phyloP scores from a whole-genome alignment of 805 yeast species.

The Lipomyces starkeyi region DNA sequence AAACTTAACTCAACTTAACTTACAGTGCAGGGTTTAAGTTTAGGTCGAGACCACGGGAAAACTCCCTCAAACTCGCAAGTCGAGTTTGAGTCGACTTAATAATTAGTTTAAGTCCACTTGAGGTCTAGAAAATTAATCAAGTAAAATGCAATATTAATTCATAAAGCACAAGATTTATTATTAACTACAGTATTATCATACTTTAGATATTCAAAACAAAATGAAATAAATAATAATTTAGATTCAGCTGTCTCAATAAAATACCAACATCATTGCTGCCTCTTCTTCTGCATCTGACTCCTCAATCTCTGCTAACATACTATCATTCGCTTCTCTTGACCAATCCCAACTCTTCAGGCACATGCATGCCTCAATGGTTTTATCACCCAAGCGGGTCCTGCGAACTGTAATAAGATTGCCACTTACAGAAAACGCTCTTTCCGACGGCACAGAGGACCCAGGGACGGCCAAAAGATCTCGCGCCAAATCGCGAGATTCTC shows the following conservation, averaged over 20 bases:
- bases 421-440: slow-evolving; percentile 5
- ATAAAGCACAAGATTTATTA: background rate
- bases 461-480: slow-evolving; percentile 13
- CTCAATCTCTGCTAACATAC: slow-evolving; percentile 5
- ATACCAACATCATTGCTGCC: slow-evolving; percentile 6
- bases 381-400: slow-evolving; percentile 10
- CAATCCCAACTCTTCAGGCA: slow-evolving; percentile 11
- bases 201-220: slow-evolving; percentile 5
- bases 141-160: background rate
- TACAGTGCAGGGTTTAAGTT: background rate
- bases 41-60: background rate
- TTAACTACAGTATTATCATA: background rate
- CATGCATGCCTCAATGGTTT: background rate
- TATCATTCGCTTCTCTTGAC: slow-evolving; percentile 9
- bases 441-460: slow-evolving; percentile 10
- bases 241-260: background rate
- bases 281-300: slow-evolving; percentile 10
- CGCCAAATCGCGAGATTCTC: slow-evolving; percentile 1
- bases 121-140: background rate
- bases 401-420: slow-evolving; percentile 12
- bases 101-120: too few species aligned
- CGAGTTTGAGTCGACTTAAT: background rate
- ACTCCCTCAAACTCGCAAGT: background rate
- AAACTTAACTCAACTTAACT: background rate
- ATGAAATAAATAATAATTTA: slow-evolving; percentile 1